Base-by-base conservation (phyloP, 345 rosid species). In the Moricandia moricandioides region DNA sequence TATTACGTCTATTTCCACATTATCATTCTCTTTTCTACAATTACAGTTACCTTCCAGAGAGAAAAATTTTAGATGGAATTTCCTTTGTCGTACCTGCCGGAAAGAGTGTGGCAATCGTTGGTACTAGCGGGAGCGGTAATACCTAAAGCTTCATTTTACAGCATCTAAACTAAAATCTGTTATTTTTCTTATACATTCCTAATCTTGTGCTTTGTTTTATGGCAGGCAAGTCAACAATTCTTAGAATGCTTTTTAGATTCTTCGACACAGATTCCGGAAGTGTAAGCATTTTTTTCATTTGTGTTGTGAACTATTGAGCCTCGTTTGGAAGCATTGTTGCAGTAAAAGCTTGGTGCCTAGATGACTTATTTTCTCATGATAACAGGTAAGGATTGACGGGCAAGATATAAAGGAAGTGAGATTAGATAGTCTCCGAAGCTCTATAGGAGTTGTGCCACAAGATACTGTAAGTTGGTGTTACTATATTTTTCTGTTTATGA, bases 51-150 rank as follows among this genome's bases (percentile, higher is more conserved):
- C 77, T 85, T 78, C 65, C 82, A 43, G 99, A 88, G 73, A 86
- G 99, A 71, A 96, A 89, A 83, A 92, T 91, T 74, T 91, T 96
- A 75, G 89, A 96, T 78, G 97, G 98, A 71, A 84, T 96, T 71
- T 91, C 98, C 61, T 96, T 92, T 83, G 79, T 79, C 55, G 91
- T 92, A 57, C 96, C 97, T 14, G 96, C 97, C 63, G 99, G 97
- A 69, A 92, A 91, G 79, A 96, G 98, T 82, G 92, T 92, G 79
- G 99, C 99, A 71, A 89, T 96, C 73, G 98, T 92, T 74, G 98
- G 99, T 68, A 92, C 99, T 17, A 96, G 99, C 71, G 98, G 98
- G 69, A 96, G 99, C 62, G 98, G 98, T 91, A 87, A 82, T 63
- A 73, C 8, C 16, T 64, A 24, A 58, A 54, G 4, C 72, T 65